phyloP scores from a whole-genome alignment of 768 basidiomycete genomes.

The Hypholoma fasciculare region DNA sequence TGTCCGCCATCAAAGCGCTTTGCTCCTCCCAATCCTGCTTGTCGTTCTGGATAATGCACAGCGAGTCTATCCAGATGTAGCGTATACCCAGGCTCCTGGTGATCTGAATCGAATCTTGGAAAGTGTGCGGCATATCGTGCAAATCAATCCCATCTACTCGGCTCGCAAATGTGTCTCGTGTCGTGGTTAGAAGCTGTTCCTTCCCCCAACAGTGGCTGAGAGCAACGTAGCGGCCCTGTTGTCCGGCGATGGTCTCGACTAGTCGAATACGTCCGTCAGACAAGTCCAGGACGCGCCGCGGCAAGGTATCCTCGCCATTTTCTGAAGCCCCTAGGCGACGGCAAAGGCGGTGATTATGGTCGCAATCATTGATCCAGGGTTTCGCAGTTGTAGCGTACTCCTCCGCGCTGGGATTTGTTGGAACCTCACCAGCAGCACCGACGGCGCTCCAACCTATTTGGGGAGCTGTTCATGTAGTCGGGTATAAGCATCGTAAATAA shows the following conservation, averaged over 20 bases:
- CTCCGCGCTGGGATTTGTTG: constrained; percentile 8
- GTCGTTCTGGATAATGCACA: constrained; percentile 17
- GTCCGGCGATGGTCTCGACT: constrained; percentile 8
- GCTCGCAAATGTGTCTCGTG: constrained; percentile 8
- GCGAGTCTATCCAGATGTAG: constrained; percentile 17
- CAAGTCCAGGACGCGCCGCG: constrained; percentile 14
- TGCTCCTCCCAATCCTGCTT: constrained; percentile 15
- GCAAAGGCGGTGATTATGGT: constrained; percentile 11
- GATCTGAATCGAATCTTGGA: constrained; percentile 11
- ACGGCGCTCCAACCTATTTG: constrained; percentile 8
- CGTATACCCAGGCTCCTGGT: constrained; percentile 10
- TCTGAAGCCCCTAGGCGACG: background rate
- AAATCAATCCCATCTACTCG: constrained; percentile 8
- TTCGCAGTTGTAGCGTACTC: constrained; percentile 9
- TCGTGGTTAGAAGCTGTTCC: constrained; percentile 14
- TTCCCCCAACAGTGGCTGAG: constrained; percentile 18
- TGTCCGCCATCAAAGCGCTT: constrained; percentile 17
- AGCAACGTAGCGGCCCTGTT: constrained; percentile 15
- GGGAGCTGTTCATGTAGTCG: background rate
- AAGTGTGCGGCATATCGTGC: constrained; percentile 10
- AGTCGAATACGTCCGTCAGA: constrained; percentile 8
- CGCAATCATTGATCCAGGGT: constrained; percentile 9
- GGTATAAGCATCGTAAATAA: background rate
- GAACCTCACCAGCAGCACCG: constrained; percentile 12
- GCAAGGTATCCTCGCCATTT: constrained; percentile 5